Conservation (phyloP, 2,329 filamentous ascomycete species). For the Phaeomoniella chlamydospora region DNA sequence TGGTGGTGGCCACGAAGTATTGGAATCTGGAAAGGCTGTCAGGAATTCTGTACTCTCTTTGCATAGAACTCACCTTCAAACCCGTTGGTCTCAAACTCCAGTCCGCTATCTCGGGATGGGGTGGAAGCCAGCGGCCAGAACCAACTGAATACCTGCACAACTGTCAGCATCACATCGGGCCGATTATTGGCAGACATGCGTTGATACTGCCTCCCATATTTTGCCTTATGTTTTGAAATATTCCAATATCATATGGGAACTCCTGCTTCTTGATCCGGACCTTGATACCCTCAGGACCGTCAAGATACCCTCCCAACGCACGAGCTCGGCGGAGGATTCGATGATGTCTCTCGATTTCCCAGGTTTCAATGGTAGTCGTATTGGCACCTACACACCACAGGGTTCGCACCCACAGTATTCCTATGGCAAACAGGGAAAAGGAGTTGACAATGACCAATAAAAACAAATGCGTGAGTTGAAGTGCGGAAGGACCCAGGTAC, state of each 20-base stretch:
- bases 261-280: conserved; percentile 44
- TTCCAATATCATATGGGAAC: conserved; percentile 52
- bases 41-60: not conserved
- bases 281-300: conserved; percentile 40
- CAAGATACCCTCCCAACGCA: conserved; percentile 41
- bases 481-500: conserved; percentile 42
- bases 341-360: conserved; percentile 39
- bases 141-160: conserved; percentile 33
- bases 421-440: conserved; percentile 40
- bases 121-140: conserved; percentile 45
- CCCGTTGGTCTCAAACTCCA: conserved; percentile 41
- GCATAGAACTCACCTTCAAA: conserved; percentile 36
- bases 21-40: conserved; percentile 14
- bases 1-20: conserved; percentile 30
- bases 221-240: conserved; percentile 43
- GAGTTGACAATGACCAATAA: conserved; percentile 38
- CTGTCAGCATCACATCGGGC: conserved; percentile 9
- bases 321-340: conserved; percentile 29
- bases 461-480: conserved; percentile 41
- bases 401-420: conserved; percentile 38
- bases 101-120: conserved; percentile 29
- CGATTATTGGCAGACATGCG: conserved; percentile 15
- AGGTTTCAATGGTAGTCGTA: conserved; percentile 50
- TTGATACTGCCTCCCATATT: conserved; percentile 42
- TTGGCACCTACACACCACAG: conserved; percentile 42